phyloP scores from a whole-genome alignment of 805 yeast species.

The Ogataea ganodermae region DNA sequence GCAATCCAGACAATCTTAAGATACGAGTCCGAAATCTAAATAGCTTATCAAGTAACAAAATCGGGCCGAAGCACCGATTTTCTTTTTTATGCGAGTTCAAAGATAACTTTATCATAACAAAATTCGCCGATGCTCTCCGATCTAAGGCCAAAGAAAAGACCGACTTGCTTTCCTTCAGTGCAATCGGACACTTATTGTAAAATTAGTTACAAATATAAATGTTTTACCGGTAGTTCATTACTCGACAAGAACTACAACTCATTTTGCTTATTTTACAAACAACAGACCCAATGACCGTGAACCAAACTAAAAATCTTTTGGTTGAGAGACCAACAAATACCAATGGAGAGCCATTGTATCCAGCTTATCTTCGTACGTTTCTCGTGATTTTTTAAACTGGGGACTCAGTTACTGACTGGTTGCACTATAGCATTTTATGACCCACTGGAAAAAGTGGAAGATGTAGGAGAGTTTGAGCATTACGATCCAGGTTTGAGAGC shows the following conservation, averaged over 20 bases:
- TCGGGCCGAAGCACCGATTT: neutral
- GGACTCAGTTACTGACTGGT: neutral
- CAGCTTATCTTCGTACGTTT: constrained; percentile 19
- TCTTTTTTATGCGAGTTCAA: neutral
- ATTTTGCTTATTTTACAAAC: neutral
- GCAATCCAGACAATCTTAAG: constrained; percentile 14
- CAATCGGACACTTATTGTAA: too few relatives aligned
- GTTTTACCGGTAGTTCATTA: too few relatives aligned
- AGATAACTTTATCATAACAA: too few relatives aligned
- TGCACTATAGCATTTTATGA: constrained; percentile 19
- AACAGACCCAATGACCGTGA: constrained; percentile 8
- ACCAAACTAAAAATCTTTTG: constrained; percentile 7
- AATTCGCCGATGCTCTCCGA: too few relatives aligned
- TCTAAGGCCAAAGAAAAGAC: too few relatives aligned
- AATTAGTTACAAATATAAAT: too few relatives aligned
- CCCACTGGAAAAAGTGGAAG: constrained; percentile 23
- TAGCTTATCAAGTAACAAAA: neutral
- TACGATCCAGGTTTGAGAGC: constrained; percentile 37
- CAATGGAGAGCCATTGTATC: constrained; percentile 17
- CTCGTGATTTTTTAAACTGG: neutral
- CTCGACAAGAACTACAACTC: too few relatives aligned
- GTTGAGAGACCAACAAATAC: constrained; percentile 14
- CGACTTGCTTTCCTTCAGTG: too few relatives aligned
- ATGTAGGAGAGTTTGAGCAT: constrained; percentile 19
- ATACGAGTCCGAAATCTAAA: constrained; percentile 6